phyloP scores from a whole-genome alignment of 1,284 basidiomycete genomes.

The Taiwanofungus camphoratus region DNA sequence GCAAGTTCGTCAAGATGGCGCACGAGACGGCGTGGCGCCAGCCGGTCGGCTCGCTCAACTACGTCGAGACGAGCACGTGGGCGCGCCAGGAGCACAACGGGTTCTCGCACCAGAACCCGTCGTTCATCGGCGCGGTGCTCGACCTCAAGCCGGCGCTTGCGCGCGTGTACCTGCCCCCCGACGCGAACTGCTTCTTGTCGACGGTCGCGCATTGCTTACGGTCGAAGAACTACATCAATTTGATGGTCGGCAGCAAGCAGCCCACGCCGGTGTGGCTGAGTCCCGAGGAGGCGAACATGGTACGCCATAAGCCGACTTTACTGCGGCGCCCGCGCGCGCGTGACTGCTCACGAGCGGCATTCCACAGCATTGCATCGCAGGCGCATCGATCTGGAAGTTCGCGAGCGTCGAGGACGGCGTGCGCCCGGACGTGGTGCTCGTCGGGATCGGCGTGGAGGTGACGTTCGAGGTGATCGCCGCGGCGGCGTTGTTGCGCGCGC shows the following conservation, averaged over 20 bases:
- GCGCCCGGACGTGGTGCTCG: constrained; percentile 64
- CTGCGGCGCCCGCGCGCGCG: background rate
- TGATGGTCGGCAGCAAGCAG: constrained; percentile 86
- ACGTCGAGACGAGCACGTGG: constrained; percentile 86
- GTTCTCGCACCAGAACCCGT: constrained; percentile 83
- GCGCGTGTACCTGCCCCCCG: constrained; percentile 86
- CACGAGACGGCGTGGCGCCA: constrained; percentile 74
- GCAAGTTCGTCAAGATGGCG: constrained; percentile 82
- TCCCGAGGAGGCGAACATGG: constrained; percentile 57
- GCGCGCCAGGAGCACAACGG: constrained; percentile 76
- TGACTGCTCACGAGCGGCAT: background rate
- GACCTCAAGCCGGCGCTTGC: constrained; percentile 70
- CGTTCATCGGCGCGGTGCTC: constrained; percentile 80
- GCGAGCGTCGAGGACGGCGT: constrained; percentile 63
- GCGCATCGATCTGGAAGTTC: constrained; percentile 72
- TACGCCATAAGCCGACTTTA: constrained; percentile 19
- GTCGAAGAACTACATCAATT: constrained; percentile 79
- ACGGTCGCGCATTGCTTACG: constrained; percentile 78
- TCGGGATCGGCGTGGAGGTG: constrained; percentile 71
- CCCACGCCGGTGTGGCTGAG: constrained; percentile 66
- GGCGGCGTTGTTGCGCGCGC: constrained; percentile 63
- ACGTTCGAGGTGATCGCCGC: constrained; percentile 78
- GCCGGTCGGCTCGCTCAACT: constrained; percentile 73
- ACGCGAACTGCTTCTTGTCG: constrained; percentile 80
- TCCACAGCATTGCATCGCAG: constrained; percentile 64